Base-by-base conservation (phyloP, 2,329 filamentous ascomycete genomes). In the Fusarium domesticum region DNA sequence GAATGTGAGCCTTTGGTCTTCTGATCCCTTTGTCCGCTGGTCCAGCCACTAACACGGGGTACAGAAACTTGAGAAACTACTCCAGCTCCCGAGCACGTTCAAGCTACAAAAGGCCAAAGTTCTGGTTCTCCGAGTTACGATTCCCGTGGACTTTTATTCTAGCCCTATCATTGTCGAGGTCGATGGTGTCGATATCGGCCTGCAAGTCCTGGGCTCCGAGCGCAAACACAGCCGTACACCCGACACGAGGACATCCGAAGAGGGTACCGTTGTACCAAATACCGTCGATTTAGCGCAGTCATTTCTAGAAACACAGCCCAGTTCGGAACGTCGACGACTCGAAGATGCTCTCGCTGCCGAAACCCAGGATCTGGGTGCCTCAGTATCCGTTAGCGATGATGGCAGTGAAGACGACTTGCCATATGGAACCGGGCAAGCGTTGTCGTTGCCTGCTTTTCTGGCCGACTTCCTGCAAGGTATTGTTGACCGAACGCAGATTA, bases 81-180 rank as follows among this genome's bases (percentile, higher is more conserved):
- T 95, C 5, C 80, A 85, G 57, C 80, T 96, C 3, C 91, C 91
- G 1, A 70, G 83, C 1, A 79, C 80, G 6, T 80, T 93, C 61
- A 76, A 80, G 48, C 73, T 96, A 11, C 78, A 81, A 40, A 84
- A 82, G 62, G 91, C 92, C 44, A 84, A 83, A 53, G 81, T 96
- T 40, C 71, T 86, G 3, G 74, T 86, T 6, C 78, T 97, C 18
- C 85, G 87, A 59, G 73, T 96, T 42, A 95, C 86, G 6, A 78
- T 97, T 39, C 89, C 92, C 11, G 84, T 93, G 63, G 89, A 96
- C 66, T 84, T 96, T 54, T 90, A 91, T 65, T 85, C 83, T 41
- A 91, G 85, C 56, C 84, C 89, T 19, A 95, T 97, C 62, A 74
- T 80, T 20, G 81, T 92, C 58, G 87, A 96, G 61, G 77, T 92